A percentile compares a stretch with the other conserved stretches of the same genome.
Conservation (phyloP, 257 asterid genomes). For the Leonotis leonurus region DNA sequence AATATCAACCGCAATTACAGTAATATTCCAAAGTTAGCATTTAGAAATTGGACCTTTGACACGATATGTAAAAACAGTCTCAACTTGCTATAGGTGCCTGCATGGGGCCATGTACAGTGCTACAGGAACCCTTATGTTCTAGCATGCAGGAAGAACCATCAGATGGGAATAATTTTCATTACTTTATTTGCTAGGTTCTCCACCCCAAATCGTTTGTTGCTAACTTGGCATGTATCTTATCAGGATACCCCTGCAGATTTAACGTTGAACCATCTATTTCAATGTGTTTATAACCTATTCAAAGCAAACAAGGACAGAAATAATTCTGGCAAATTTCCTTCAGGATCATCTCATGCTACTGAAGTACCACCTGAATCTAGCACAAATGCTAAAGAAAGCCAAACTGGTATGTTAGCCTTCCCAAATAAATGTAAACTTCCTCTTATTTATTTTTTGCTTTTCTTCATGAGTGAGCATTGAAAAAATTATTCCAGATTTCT, state of each 20-base stretch:
- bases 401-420: slow-evolving; percentile 32
- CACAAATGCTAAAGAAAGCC: slow-evolving; percentile 21
- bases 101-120: background rate
- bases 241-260: slow-evolving; percentile 40
- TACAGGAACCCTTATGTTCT: background rate
- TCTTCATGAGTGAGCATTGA: background rate
- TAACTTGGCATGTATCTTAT: slow-evolving; percentile 18
- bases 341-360: slow-evolving; percentile 15
- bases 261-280: slow-evolving; percentile 55
- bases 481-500: background rate
- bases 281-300: slow-evolving; percentile 44
- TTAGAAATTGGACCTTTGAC: background rate
- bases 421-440: background rate
- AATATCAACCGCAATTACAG: background rate
- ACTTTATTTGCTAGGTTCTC: slow-evolving; percentile 15
- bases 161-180: background rate
- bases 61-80: background rate
- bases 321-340: slow-evolving; percentile 20
- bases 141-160: background rate
- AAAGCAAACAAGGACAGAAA: slow-evolving; percentile 20
- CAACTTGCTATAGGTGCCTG: background rate
- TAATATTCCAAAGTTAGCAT: background rate
- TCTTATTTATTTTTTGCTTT: background rate
- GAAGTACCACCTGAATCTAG: slow-evolving; percentile 16
- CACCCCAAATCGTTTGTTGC: slow-evolving; percentile 8